Evolutionary conservation across 148 eudicot species (phyloP).

Genomic region (Diospyros lotus): DNA sequence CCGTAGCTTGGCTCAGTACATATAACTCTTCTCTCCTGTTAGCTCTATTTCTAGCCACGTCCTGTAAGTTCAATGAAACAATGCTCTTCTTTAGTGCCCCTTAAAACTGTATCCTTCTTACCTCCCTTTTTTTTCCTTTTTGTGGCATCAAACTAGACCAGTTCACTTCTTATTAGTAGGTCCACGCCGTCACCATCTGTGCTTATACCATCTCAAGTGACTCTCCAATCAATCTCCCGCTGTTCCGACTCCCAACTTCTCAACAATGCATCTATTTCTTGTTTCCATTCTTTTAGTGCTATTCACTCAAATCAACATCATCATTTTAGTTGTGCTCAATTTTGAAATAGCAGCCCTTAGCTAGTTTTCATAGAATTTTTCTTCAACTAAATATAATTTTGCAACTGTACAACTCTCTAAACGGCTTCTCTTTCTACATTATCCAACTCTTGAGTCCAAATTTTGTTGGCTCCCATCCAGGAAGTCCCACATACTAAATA

Average conservation of each 20-base stretch:
- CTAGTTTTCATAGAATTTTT: background rate
- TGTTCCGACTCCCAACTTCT: background rate
- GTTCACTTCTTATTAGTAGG: background rate
- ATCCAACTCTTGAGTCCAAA: background rate
- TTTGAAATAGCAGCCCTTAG: background rate
- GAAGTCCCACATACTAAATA: background rate
- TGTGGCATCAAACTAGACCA: background rate
- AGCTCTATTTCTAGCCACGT: background rate
- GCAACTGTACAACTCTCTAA: background rate
- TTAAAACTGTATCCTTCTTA: no score
- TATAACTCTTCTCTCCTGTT: background rate
- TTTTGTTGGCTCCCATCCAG: background rate
- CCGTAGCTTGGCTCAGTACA: background rate
- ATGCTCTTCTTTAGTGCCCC: background rate
- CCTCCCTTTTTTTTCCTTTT: background rate
- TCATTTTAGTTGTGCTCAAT: background rate
- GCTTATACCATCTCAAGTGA: background rate
- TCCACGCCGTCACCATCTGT: background rate
- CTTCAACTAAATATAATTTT: background rate
- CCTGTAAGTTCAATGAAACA: background rate
- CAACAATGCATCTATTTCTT: background rate
- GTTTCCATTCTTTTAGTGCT: no score
- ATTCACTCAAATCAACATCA: background rate
- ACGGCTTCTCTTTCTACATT: background rate
- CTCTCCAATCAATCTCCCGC: background rate